Evolutionary conservation across 192 early-diverging fungal species (phyloP).

Genomic region (Coemansia sp.): DNA sequence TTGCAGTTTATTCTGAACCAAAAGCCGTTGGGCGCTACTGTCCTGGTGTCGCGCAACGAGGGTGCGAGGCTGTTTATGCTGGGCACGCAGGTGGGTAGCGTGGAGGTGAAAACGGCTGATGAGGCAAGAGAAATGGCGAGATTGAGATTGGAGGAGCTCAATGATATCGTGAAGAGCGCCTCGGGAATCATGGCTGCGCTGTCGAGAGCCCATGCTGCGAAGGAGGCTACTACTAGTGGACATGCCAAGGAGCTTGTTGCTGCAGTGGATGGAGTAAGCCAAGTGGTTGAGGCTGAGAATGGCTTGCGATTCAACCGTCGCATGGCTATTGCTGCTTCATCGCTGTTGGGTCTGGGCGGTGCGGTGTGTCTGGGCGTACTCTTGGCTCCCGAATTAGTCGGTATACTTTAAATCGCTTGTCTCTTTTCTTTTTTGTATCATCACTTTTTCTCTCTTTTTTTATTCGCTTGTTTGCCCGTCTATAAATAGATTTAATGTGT

Average conservation of each 20-base stretch:
- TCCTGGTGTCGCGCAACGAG: not conserved
- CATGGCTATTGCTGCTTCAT: not conserved
- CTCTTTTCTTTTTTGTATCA: not conserved
- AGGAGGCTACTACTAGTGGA: not conserved
- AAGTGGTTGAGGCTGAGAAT: not conserved
- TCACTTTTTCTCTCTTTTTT: not conserved
- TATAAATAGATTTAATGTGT: not conserved
- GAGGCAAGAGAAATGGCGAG: conserved; percentile 9
- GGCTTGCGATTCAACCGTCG: not conserved
- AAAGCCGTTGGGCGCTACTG: conserved; percentile 9
- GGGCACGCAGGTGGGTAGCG: not conserved
- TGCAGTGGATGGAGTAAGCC: not conserved
- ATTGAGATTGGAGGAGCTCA: conserved; percentile 10
- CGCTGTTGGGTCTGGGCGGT: not conserved
- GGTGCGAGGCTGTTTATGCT: not conserved
- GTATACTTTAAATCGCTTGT: not conserved
- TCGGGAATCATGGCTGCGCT: conserved; percentile 4
- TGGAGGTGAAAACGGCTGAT: conserved; percentile 12
- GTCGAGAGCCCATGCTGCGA: not conserved
- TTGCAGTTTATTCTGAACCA: conserved; percentile 26
- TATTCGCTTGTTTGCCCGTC: not conserved
- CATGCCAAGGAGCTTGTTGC: not conserved
- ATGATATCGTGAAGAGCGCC: conserved; percentile 13
- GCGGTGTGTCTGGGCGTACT: not conserved
- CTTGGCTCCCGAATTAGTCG: not conserved